A percentile compares a stretch with the other conserved stretches of the same genome.
These are phyloP conservation scores for Inga oerstediana DNA, from an alignment of 306 rosid species.

Conservation along the genomic window DNA sequence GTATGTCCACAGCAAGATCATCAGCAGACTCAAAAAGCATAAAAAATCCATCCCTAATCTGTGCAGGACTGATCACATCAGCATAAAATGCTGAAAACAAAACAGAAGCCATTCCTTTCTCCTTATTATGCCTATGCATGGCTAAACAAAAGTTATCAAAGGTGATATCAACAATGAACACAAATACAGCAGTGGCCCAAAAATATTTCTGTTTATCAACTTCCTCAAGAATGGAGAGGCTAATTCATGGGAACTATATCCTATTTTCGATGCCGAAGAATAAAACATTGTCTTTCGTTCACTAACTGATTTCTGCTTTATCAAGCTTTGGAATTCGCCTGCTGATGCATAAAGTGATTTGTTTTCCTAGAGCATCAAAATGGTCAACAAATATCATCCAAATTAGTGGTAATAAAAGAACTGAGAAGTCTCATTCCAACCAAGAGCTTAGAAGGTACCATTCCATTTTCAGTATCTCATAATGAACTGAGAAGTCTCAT, in stretches of 20 bases:
- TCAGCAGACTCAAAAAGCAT: too few species aligned
- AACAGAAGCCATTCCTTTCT: too few species aligned
- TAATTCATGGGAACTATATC: background rate
- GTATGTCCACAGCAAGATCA: too few species aligned
- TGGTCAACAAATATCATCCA: conserved; percentile 20
- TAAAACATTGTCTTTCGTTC: conserved; percentile 34
- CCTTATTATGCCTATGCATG: background rate
- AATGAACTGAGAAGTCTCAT: background rate
- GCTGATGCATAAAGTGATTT: conserved; percentile 75
- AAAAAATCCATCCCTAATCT: too few species aligned
- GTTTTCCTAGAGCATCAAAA: conserved; percentile 54
- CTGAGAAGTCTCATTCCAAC: too few species aligned
- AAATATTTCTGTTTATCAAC: background rate
- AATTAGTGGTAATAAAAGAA: background rate
- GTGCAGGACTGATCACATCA: too few species aligned
- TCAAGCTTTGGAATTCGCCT: conserved; percentile 66
- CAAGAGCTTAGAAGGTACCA: background rate
- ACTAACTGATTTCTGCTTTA: conserved; percentile 72
- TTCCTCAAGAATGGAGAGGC: background rate
- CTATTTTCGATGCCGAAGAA: too few species aligned
- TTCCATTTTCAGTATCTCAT: background rate
- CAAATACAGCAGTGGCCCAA: background rate
- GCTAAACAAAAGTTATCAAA: background rate
- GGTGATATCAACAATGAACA: background rate
- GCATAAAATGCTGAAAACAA: too few species aligned